phyloP scores from a whole-genome alignment of 352 stramenopile genomes.

The Hyaloperonospora brassicae region DNA sequence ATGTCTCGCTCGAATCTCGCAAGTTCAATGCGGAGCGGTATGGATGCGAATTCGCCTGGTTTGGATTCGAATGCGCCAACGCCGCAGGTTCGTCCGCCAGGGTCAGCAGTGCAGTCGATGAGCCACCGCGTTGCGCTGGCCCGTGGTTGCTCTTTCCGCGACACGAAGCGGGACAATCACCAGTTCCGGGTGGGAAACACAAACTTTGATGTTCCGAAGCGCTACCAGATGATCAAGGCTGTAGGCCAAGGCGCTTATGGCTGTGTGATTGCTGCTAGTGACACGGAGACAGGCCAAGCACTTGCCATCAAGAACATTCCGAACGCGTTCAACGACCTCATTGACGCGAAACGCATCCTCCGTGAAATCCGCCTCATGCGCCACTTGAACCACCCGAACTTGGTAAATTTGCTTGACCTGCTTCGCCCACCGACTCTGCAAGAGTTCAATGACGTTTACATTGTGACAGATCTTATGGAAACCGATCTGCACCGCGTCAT shows the following conservation, averaged over 20 bases:
- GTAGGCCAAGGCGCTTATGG: conserved; percentile 89
- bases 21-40: conserved; percentile 15
- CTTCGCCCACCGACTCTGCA: conserved; percentile 72
- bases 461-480: conserved; percentile 76
- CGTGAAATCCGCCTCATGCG: conserved; percentile 86
- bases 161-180: conserved; percentile 80
- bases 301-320: conserved; percentile 96
- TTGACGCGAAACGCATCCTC: conserved; percentile 83
- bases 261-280: conserved; percentile 84
- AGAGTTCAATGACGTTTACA: conserved; percentile 87
- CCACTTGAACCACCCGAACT: conserved; percentile 76
- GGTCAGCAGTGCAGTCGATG: conserved; percentile 34
- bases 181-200: conserved; percentile 84
- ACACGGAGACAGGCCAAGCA: conserved; percentile 80
- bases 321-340: conserved; percentile 87
- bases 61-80: conserved; percentile 48
- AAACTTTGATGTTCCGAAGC: conserved; percentile 76
- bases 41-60: conserved; percentile 31
- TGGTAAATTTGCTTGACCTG: conserved; percentile 78
- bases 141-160: conserved; percentile 74
- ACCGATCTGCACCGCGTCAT: conserved; percentile 72
- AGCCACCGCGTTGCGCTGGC: conserved; percentile 56
- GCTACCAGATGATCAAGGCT: conserved; percentile 86
- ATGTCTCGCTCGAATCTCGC: conserved; percentile 25
- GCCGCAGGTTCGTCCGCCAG: conserved; percentile 38